phyloP scores from a whole-genome alignment of 2,329 filamentous ascomycete genomes.

The Waltergamsia citrina region DNA sequence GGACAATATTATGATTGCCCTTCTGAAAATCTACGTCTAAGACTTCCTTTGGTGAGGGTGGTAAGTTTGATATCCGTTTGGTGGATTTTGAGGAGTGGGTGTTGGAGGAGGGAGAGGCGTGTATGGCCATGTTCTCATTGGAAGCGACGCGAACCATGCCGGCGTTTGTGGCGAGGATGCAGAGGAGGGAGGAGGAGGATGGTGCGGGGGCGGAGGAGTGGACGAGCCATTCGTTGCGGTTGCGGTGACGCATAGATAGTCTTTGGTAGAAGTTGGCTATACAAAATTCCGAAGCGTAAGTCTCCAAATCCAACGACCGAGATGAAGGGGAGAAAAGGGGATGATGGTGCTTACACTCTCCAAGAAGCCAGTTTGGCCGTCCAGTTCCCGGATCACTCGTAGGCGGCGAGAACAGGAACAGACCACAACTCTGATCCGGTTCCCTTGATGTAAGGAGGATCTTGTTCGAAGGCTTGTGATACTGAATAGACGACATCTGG shows the following conservation, averaged over 20 bases:
- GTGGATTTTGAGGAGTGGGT: constrained; percentile 3
- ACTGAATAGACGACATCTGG: constrained; percentile 36
- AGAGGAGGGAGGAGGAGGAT: constrained; percentile 25
- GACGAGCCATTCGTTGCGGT: constrained; percentile 20
- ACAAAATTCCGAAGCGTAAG: background rate
- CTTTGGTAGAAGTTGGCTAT: constrained; percentile 21
- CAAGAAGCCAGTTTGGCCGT: constrained; percentile 25
- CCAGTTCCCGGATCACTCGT: constrained; percentile 12
- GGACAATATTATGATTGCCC: constrained; percentile 31
- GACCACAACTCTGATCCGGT: constrained; percentile 17
- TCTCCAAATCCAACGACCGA: too few species aligned
- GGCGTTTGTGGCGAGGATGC: constrained; percentile 35
- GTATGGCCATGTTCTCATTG: constrained; percentile 18
- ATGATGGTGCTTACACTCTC: constrained; percentile 17
- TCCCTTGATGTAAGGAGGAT: constrained; percentile 31
- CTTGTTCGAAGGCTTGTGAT: constrained; percentile 29
- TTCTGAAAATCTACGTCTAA: constrained; percentile 39
- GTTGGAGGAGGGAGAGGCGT: constrained; percentile 25
- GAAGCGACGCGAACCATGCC: constrained; percentile 31
- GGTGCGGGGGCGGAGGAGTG: constrained; percentile 33
- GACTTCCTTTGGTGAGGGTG: constrained; percentile 23
- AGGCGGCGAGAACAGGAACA: constrained; percentile 28
- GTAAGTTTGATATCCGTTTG: constrained; percentile 9
- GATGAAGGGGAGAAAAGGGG: background rate
- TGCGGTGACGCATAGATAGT: constrained; percentile 16